These are phyloP conservation scores for Camellia sinensis DNA, from an alignment of 148 eudicot genomes.

Conservation along the genomic window DNA sequence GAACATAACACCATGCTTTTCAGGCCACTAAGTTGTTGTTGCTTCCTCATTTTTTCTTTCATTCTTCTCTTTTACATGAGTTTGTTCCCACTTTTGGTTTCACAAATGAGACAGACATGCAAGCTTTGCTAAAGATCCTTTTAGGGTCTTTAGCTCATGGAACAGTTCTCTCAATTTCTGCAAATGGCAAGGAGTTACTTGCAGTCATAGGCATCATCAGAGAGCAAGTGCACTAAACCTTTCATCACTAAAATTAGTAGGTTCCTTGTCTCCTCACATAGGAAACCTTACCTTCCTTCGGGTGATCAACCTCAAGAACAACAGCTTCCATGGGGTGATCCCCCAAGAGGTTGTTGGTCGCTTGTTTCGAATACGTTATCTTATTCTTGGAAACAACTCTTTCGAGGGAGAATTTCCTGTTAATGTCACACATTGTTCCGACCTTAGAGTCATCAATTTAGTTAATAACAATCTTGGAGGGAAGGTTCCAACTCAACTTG, in stretches of 20 bases:
- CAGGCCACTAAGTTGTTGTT: no score
- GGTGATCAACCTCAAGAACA: not conserved
- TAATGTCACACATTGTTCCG: conserved; percentile 6
- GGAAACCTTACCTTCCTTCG: conserved; percentile 14
- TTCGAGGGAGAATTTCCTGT: conserved; percentile 12
- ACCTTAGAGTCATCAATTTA: conserved; percentile 2
- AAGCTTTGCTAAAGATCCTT: not conserved
- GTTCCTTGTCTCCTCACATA: not conserved
- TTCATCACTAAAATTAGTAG: not conserved
- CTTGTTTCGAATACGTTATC: not conserved
- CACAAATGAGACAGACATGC: not conserved
- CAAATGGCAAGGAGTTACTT: conserved; percentile 19
- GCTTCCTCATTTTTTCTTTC: no score
- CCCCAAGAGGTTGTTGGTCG: conserved; percentile 19
- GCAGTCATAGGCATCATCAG: not conserved
- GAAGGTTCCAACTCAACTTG: conserved; percentile 12
- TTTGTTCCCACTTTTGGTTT: not conserved
- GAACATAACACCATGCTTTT: no score
- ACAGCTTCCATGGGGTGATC: conserved; percentile 5
- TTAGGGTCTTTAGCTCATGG: not conserved
- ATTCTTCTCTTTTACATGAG: no score
- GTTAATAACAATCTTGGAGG: conserved; percentile 12
- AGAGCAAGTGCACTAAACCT: conserved; percentile 6
- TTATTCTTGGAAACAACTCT: not conserved
- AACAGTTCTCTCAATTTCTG: conserved; percentile 11